phyloP scores from a whole-genome alignment of 2,329 filamentous ascomycete species.

The Sarocladium kiliense region DNA sequence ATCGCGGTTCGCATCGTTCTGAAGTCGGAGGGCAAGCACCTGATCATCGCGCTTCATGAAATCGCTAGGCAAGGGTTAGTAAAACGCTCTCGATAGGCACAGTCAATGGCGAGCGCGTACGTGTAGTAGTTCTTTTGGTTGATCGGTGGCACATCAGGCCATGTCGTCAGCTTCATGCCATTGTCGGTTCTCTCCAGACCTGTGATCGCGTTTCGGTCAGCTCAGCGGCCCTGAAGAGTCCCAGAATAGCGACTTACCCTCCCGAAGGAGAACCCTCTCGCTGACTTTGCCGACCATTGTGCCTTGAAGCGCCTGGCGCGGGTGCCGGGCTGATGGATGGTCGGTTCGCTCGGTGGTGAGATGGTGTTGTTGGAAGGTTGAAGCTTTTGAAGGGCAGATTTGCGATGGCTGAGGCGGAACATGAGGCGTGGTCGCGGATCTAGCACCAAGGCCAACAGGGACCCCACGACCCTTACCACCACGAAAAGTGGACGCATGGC shows the following conservation, averaged over 20 bases:
- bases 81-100: background rate
- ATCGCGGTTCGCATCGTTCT: constrained; percentile 81
- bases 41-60: constrained; percentile 99
- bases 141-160: constrained; percentile 88
- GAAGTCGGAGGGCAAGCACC: constrained; percentile 80
- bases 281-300: constrained; percentile 61
- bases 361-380: background rate
- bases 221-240: background rate
- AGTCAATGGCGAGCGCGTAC: constrained; percentile 42
- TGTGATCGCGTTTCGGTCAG: constrained; percentile 29
- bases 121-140: constrained; percentile 99
- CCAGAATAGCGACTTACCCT: constrained; percentile 41
- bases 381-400: constrained; percentile 1
- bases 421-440: background rate
- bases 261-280: constrained; percentile 57
- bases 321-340: background rate
- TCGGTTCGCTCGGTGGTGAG: background rate
- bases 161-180: constrained; percentile 91
- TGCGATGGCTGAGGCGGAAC: background rate
- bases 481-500: background rate
- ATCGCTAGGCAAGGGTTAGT: constrained; percentile 55
- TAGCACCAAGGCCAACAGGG: background rate
- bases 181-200: constrained; percentile 96
- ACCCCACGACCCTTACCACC: constrained; percentile 1
- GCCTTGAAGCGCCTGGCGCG: constrained; percentile 13